A percentile compares a stretch with the other conserved stretches of the same genome.
Conservation (phyloP, 768 basidiomycete species). For the Pisolithus tinctorius region DNA sequence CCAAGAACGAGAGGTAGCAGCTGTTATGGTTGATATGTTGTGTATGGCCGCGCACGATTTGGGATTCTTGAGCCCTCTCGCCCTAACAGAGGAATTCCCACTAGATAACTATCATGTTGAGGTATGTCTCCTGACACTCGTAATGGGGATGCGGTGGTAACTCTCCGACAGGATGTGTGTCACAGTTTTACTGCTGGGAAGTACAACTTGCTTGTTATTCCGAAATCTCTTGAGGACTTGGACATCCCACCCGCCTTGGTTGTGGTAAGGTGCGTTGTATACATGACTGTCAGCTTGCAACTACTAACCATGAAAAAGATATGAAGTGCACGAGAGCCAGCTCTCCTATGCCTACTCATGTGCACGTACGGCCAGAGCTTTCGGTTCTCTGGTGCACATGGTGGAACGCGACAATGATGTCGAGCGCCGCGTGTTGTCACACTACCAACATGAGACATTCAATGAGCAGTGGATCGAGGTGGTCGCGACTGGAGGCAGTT, state of each 20-base stretch:
- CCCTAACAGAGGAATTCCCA: constrained; percentile 34
- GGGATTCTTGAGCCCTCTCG: constrained; percentile 49
- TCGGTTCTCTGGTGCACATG: constrained; percentile 57
- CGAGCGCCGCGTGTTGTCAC: constrained; percentile 48
- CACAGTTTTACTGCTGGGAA: constrained; percentile 46
- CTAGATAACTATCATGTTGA: constrained; percentile 28
- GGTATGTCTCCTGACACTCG: constrained; percentile 15
- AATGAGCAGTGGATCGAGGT: constrained; percentile 47
- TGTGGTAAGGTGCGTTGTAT: constrained; percentile 49
- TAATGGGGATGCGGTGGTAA: constrained; percentile 4
- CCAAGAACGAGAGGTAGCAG: constrained; percentile 45
- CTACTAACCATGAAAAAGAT: constrained; percentile 1
- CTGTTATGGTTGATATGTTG: constrained; percentile 52
- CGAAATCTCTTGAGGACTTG: constrained; percentile 52
- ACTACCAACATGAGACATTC: constrained; percentile 32
- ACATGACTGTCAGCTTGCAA: neutral
- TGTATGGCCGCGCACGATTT: constrained; percentile 45
- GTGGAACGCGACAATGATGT: constrained; percentile 49
- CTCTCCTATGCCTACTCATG: constrained; percentile 52
- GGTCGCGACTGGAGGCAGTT: constrained; percentile 27
- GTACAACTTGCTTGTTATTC: constrained; percentile 59
- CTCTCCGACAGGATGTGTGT: constrained; percentile 39
- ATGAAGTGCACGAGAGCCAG: constrained; percentile 44
- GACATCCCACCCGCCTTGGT: constrained; percentile 51
- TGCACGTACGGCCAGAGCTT: constrained; percentile 38